phyloP scores from a whole-genome alignment of 768 basidiomycete genomes.

The Rossbeevera mucosa region DNA sequence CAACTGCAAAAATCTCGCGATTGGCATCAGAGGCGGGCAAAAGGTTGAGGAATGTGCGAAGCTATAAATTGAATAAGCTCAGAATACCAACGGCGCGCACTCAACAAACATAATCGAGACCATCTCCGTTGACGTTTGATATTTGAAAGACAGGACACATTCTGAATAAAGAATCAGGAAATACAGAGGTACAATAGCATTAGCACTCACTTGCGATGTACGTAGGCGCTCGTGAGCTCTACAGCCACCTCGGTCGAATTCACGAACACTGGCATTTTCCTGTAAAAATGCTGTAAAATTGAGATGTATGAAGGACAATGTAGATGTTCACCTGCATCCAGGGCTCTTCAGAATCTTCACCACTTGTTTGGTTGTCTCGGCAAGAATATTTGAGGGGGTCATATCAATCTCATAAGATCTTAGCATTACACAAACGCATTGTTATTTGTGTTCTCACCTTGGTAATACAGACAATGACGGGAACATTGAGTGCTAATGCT shows the following conservation, averaged over 20 bases:
- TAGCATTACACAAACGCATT: constrained; percentile 2
- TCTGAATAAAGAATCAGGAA: constrained; percentile 36
- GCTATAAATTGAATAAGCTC: constrained; percentile 35
- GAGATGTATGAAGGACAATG: neutral
- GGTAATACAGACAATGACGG: constrained; percentile 90
- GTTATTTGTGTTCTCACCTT: constrained; percentile 50
- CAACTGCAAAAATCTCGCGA: constrained; percentile 69
- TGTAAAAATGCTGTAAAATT: constrained; percentile 24
- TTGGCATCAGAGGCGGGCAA: constrained; percentile 85
- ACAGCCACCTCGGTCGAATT: constrained; percentile 77
- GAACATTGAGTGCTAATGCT: constrained; percentile 87
- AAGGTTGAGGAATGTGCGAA: constrained; percentile 88
- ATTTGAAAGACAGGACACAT: constrained; percentile 88
- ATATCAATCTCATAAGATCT: constrained; percentile 67
- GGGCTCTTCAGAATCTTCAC: constrained; percentile 89
- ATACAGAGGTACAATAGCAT: neutral
- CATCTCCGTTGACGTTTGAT: constrained; percentile 94
- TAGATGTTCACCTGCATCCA: constrained; percentile 68
- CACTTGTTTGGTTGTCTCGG: constrained; percentile 90
- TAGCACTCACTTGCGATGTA: constrained; percentile 56
- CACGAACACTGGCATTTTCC: constrained; percentile 81
- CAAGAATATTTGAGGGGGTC: constrained; percentile 89
- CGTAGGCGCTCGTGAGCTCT: constrained; percentile 71
- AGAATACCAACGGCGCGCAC: neutral
- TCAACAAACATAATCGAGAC: constrained; percentile 65